Base-by-base conservation (phyloP, 2,329 filamentous ascomycete species). In the Fusarium paranaense region DNA sequence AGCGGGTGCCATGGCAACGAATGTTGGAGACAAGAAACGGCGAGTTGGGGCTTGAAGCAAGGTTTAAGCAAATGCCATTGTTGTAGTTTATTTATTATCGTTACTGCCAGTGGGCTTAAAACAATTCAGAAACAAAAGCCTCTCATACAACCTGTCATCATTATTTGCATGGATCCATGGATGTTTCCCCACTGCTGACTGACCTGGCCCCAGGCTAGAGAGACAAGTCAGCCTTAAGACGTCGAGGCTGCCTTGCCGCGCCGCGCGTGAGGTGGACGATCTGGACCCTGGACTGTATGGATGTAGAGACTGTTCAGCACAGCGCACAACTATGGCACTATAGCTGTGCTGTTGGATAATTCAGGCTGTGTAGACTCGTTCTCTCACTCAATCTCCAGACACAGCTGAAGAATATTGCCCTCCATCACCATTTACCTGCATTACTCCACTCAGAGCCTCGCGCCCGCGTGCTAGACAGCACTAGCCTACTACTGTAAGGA, bases 391-490 rank as follows among this genome's bases (percentile, higher is more conserved):
- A 71, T 59, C 70, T 70, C 45, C 57, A 70, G 57, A 25, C 42
- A 30, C 25, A 50, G 45, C 45, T 50, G 25, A 50, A 50, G 45
- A 50, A 30, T 50, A 27, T 52, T 32, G 27, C 47, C 27, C 37
- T 62, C 57, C 22, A 38, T 47, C 40, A 50, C 54, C 60, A 67
- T 73, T 32, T 69, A 73, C 71, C 67, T 74, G 71, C 71, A 73
- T 74, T 74, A 64, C 71, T 74, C 71, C 71, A 73, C 71, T 69
- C 71, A 65, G 62, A 33, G 40, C 52, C 40, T 50, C 54, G 40
- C 71, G 25, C 57, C 33, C 66, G 67, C 64, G 71, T 64, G 67
- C 47, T 32, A 11, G 30, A 32, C 42, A 47, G 42, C 14, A 52
- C 27, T 52, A 52, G 47, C 27, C 47, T 32, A 32, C 47, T 32